phyloP scores from a whole-genome alignment of 495 filamentous ascomycete species.

The Aspergillus hancockii region DNA sequence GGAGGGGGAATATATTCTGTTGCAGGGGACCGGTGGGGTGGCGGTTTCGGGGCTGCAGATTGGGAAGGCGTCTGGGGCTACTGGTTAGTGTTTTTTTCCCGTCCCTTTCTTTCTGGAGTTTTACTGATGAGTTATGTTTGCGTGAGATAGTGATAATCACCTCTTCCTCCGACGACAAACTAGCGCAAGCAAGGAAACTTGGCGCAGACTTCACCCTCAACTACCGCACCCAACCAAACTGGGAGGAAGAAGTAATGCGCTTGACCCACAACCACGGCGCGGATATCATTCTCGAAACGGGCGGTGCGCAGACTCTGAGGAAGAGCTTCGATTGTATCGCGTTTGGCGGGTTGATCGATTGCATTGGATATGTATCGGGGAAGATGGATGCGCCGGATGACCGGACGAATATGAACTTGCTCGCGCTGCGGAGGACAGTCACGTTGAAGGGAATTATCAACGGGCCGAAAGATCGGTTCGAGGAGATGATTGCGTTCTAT shows the following conservation, averaged over 20 bases:
- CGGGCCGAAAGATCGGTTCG: conserved; percentile 58
- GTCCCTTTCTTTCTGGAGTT: neutral
- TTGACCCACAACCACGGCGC: conserved; percentile 62
- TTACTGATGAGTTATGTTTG: conserved; percentile 1
- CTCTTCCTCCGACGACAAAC: conserved; percentile 69
- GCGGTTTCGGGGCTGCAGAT: conserved; percentile 76
- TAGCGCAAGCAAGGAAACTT: conserved; percentile 58
- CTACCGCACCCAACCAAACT: conserved; percentile 66
- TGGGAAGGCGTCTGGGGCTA: conserved; percentile 76
- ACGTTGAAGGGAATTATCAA: conserved; percentile 64
- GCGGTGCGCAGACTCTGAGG: conserved; percentile 58
- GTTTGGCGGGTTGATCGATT: conserved; percentile 64
- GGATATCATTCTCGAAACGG: conserved; percentile 70
- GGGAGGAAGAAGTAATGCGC: conserved; percentile 67
- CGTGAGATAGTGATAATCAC: conserved; percentile 76
- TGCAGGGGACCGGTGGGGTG: conserved; percentile 81
- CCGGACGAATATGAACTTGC: conserved; percentile 50
- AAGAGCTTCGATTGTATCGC: conserved; percentile 66
- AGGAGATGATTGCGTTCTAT: conserved; percentile 63
- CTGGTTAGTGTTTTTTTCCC: conserved; percentile 32
- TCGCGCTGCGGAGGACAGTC: conserved; percentile 50
- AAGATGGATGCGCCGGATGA: conserved; percentile 47
- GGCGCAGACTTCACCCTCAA: conserved; percentile 62
- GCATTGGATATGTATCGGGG: conserved; percentile 68
- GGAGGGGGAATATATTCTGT: too few species aligned